Percentiles rank a stretch among this genome's conserved stretches.
Evolutionary conservation across 352 stramenopile genomes (phyloP).

Genomic region (Globisporangium splendens): DNA sequence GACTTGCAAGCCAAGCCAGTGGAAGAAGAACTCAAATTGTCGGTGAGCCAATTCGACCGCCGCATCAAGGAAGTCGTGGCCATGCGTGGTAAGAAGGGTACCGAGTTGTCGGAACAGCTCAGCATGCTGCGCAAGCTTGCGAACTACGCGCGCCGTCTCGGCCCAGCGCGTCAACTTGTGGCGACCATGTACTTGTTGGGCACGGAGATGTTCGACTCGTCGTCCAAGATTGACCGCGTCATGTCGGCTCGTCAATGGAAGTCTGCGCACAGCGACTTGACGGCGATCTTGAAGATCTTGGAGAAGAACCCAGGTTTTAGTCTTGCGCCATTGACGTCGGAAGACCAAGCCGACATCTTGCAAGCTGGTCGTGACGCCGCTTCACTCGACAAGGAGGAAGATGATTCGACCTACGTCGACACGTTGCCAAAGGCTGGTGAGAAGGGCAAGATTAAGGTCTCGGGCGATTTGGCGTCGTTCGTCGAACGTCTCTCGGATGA

Average conservation of each 20-base stretch:
- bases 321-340: constrained; percentile 64
- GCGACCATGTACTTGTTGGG: constrained; percentile 82
- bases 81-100: constrained; percentile 80
- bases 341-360: constrained; percentile 85
- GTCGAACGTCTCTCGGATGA: constrained; percentile 95
- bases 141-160: constrained; percentile 74
- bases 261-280: constrained; percentile 57
- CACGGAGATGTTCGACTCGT: constrained; percentile 80
- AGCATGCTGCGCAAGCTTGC: constrained; percentile 68
- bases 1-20: constrained; percentile 50
- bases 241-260: constrained; percentile 82
- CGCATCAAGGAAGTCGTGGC: constrained; percentile 84
- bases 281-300: constrained; percentile 64
- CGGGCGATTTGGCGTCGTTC: constrained; percentile 85
- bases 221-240: constrained; percentile 81
- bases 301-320: constrained; percentile 83
- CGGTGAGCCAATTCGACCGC: constrained; percentile 72
- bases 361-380: constrained; percentile 72
- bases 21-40: constrained; percentile 84
- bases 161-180: constrained; percentile 69
- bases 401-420: constrained; percentile 82
- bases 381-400: constrained; percentile 70
- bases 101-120: constrained; percentile 72
- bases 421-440: constrained; percentile 61
- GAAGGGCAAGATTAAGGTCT: constrained; percentile 85